A percentile compares a stretch with the other conserved stretches of the same genome.
Evolutionary conservation across 441 rosid genomes (phyloP).

Genomic region (Populus hybrid): DNA sequence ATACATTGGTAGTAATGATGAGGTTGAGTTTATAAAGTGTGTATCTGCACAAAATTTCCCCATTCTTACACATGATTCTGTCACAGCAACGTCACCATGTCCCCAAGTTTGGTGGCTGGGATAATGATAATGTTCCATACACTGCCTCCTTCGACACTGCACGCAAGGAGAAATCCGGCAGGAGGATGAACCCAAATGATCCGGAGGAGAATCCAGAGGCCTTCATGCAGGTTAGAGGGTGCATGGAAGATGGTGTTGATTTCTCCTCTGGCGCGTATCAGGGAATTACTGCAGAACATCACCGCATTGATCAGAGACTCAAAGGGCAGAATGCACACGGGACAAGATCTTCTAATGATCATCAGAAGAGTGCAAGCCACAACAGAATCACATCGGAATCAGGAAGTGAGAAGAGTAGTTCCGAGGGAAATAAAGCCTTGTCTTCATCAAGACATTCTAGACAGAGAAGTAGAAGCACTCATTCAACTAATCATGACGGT

Average conservation of each 20-base stretch:
- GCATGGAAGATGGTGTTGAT: slow-evolving; percentile 2
- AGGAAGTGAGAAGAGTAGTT: slow-evolving; percentile 8
- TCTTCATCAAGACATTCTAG: neutral
- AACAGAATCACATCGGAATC: slow-evolving; percentile 9
- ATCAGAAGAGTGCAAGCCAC: neutral
- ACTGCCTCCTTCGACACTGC: slow-evolving; percentile 53
- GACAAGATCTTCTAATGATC: neutral
- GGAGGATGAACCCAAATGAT: slow-evolving; percentile 48
- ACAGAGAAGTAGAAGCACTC: slow-evolving; percentile 12
- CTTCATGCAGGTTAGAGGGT: slow-evolving; percentile 13
- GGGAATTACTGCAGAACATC: neutral
- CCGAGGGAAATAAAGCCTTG: slow-evolving; percentile 12
- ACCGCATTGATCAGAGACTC: neutral
- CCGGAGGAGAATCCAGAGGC: slow-evolving; percentile 52
- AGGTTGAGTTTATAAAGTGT: neutral
- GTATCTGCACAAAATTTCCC: neutral
- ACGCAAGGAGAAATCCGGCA: slow-evolving; percentile 34
- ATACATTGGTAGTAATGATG: neutral
- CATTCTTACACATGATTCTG: neutral
- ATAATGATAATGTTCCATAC: slow-evolving; percentile 40
- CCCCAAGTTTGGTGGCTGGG: slow-evolving; percentile 63
- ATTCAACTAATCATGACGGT: neutral
- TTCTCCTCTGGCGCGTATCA: neutral
- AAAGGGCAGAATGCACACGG: neutral
- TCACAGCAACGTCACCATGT: slow-evolving; percentile 36